Percentiles rank a stretch among this genome's conserved stretches.
Evolutionary conservation across 2,329 filamentous ascomycete species (phyloP).

Genomic region (Intubia oerlemansii): DNA sequence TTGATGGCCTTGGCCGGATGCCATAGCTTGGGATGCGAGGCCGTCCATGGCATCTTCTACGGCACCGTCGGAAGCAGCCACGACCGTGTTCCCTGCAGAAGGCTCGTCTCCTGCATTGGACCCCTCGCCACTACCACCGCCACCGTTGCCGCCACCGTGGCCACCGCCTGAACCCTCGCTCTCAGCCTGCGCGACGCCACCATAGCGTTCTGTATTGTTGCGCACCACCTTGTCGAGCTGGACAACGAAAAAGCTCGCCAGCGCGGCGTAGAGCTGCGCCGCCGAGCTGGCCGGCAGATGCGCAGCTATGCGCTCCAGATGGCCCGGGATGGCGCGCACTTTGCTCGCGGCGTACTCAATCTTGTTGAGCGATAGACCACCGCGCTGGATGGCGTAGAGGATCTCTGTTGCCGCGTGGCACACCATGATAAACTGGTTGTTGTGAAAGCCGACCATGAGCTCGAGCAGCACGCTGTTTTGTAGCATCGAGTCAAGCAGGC

Average conservation of each 20-base stretch:
- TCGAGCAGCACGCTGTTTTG: conserved; percentile 6
- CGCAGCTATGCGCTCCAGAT: conserved; percentile 7
- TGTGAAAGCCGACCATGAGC: conserved; percentile 9
- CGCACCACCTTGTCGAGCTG: conserved; percentile 8
- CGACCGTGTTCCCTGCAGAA: too few relatives aligned
- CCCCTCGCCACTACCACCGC: too few relatives aligned
- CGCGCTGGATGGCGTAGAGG: conserved; percentile 7
- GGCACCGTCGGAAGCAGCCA: neutral
- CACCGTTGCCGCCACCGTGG: neutral
- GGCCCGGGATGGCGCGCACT: conserved; percentile 6
- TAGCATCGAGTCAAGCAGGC: conserved; percentile 7
- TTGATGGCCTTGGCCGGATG: too few relatives aligned
- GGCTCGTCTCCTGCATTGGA: too few relatives aligned
- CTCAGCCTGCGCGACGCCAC: neutral
- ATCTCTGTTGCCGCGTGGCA: conserved; percentile 11
- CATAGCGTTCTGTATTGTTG: conserved; percentile 4
- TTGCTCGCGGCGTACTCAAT: conserved; percentile 6
- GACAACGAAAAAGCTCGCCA: conserved; percentile 6
- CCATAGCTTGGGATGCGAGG: too few relatives aligned
- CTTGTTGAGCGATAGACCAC: conserved; percentile 4
- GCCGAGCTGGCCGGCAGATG: conserved; percentile 7
- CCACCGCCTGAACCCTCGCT: neutral
- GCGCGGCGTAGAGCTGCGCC: conserved; percentile 7
- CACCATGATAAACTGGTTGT: conserved; percentile 11
- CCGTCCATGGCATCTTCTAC: too few relatives aligned